phyloP scores from a whole-genome alignment of 2,329 filamentous ascomycete species.

The Colletotrichum camelliae region DNA sequence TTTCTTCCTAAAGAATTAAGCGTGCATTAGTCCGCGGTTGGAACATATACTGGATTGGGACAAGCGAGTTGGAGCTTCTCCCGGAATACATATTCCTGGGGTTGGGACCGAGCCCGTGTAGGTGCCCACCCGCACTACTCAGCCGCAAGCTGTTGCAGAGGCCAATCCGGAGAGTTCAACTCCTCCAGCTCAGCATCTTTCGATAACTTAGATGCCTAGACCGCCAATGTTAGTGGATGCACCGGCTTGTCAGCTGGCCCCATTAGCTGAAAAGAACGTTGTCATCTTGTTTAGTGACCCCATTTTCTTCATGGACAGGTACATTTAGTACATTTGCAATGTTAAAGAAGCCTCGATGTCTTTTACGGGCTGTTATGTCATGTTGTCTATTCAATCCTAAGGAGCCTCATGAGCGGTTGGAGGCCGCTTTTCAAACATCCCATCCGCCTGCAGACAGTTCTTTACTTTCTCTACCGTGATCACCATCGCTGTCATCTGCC shows the following conservation, averaged over 20 bases:
- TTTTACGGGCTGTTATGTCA: neutral
- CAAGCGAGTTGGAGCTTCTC: neutral
- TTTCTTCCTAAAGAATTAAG: neutral
- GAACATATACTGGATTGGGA: neutral
- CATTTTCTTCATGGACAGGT: neutral
- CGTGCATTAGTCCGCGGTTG: neutral
- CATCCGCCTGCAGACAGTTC: neutral
- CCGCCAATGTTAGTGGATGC: neutral
- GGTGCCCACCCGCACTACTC: neutral
- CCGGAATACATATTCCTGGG: neutral
- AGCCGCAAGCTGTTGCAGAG: neutral
- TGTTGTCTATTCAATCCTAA: neutral
- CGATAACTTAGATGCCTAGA: neutral
- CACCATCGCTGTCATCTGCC: neutral
- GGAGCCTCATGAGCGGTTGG: neutral
- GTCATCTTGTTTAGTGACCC: neutral
- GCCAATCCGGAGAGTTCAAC: neutral
- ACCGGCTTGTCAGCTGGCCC: neutral
- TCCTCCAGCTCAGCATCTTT: neutral
- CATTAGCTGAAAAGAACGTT: neutral
- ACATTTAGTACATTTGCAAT: no score
- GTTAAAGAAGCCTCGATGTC: neutral
- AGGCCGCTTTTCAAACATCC: neutral
- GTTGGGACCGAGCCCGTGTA: neutral
- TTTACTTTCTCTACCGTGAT: neutral